Conservation (phyloP, 78 protist species). For the Cavenderia fasciculata region DNA sequence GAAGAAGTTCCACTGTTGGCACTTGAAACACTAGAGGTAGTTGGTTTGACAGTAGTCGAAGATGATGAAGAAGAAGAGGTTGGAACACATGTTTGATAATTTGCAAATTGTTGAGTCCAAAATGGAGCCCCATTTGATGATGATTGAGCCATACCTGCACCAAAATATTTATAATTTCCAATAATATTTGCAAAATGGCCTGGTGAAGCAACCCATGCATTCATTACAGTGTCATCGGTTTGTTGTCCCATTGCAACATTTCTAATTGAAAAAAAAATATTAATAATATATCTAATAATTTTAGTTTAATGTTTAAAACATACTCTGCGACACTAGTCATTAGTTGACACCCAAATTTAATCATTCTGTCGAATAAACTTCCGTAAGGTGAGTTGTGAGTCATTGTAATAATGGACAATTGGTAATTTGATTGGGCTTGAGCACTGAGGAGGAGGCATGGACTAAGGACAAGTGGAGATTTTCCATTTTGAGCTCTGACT, state of each 20-base stretch:
- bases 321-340: not conserved
- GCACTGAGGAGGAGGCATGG: not conserved
- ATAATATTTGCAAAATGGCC: not conserved
- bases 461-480: not conserved
- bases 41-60: not conserved
- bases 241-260: not conserved
- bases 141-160: not conserved
- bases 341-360: not conserved
- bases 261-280: no score
- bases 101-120: not conserved
- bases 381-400: not conserved
- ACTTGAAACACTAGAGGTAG: not conserved
- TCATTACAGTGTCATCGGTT: not conserved
- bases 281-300: no score
- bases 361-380: not conserved
- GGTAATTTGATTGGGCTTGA: not conserved
- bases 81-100: not conserved
- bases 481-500: not conserved
- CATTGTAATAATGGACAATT: not conserved
- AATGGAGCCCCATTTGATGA: not conserved
- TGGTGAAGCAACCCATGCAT: not conserved
- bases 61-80: not conserved
- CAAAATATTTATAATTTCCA: not conserved
- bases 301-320: no score
- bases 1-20: not conserved